These are phyloP conservation scores for Lactarius hatsudake DNA, from an alignment of 768 basidiomycete species.

Conservation along the genomic window DNA sequence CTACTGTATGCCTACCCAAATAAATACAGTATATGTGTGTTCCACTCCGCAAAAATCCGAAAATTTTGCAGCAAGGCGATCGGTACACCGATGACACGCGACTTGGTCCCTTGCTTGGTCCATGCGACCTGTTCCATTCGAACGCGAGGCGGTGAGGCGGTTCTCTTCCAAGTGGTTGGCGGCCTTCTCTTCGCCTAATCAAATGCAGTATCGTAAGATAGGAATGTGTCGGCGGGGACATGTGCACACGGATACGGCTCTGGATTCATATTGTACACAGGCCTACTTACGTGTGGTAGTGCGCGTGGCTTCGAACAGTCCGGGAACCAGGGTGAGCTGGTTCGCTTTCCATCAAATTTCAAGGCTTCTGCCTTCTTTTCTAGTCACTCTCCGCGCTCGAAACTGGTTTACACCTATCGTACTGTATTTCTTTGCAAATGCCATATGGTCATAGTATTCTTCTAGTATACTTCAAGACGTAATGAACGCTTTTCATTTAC, in stretches of 20 bases:
- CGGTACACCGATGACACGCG: not conserved
- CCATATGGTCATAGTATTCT: not conserved
- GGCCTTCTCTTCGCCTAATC: not conserved
- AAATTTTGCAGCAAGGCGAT: not conserved
- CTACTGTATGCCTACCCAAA: not conserved
- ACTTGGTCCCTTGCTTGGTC: not conserved
- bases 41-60: not conserved
- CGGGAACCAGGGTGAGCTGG: not conserved
- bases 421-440: not conserved
- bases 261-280: not conserved
- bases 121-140: not conserved
- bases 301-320: not conserved
- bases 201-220: not conserved
- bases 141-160: not conserved
- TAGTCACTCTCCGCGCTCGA: not conserved
- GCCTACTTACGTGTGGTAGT: conserved; percentile 1
- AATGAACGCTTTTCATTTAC: not conserved
- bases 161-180: not conserved
- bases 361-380: not conserved
- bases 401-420: not conserved
- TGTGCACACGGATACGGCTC: not conserved
- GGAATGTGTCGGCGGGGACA: not conserved
- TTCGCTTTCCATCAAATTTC: not conserved
- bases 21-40: not conserved
- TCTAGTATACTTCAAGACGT: not conserved